phyloP scores from a whole-genome alignment of 176 grass and related monocot genomes.

The Secale cereale region DNA sequence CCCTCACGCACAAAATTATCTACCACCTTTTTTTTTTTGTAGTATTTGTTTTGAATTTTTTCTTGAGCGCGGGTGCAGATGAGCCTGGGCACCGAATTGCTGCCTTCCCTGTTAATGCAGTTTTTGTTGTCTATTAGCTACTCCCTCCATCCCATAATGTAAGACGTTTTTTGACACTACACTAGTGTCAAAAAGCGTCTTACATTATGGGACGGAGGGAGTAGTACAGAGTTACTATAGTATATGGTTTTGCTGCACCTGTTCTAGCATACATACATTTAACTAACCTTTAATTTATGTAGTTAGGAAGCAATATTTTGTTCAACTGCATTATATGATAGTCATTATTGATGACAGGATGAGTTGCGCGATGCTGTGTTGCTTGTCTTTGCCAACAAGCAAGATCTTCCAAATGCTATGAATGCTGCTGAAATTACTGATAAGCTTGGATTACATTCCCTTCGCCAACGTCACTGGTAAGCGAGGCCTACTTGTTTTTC shows the following conservation, averaged over 20 bases:
- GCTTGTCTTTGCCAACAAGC: constrained; percentile 32
- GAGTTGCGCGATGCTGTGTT: constrained; percentile 23
- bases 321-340: background rate
- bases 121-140: too few relatives aligned
- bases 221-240: background rate
- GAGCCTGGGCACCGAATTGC: too few relatives aligned
- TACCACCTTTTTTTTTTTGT: too few relatives aligned
- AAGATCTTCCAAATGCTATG: constrained; percentile 41
- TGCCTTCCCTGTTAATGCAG: too few relatives aligned
- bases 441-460: constrained; percentile 33
- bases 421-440: constrained; percentile 35
- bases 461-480: constrained; percentile 33
- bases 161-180: too few relatives aligned
- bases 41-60: too few relatives aligned
- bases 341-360: constrained; percentile 23
- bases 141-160: too few relatives aligned
- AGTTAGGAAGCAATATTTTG: background rate
- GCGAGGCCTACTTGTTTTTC: background rate
- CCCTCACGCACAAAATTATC: too few relatives aligned
- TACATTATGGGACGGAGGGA: too few relatives aligned
- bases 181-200: too few relatives aligned
- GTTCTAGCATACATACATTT: background rate
- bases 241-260: background rate
- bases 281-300: background rate
- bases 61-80: too few relatives aligned